Base-by-base conservation (phyloP, 257 asterid species). In the Lantana camara region DNA sequence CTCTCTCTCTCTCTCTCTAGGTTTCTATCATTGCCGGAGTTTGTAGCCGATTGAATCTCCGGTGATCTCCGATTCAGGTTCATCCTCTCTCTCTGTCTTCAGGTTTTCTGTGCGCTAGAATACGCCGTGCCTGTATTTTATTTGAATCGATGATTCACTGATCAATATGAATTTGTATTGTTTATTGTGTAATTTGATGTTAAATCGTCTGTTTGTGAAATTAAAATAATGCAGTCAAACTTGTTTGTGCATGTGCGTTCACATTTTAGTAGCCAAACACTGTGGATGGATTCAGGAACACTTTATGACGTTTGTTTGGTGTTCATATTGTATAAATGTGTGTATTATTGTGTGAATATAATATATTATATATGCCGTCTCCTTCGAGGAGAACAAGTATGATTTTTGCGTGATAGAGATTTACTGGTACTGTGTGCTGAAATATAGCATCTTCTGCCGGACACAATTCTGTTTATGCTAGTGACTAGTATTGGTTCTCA, bases 391-490 rank as follows among this genome's bases (percentile, higher is more conserved):
- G n/a, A n/a, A n/a, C n/a, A n/a, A n/a, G 12, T 44, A 47, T 35
- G 21, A 35, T 4, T n/a, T 16, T 32, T 68, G 19, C 16, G 11
- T 35, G 60, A 8, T 40, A 0, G 16, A 4, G 62, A 37, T 19
- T 20, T 49, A 16, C 16, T 58, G 12, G 34, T 17, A 37, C 4
- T 37, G n/a, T n/a, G n/a, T 66, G 45, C 49, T 44, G 29, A 22
- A 42, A 45, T 22, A 20, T 21, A 46, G 72, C 65, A 66, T 44
- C 57, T 55, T 54, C 23, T 0, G 48, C 72, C 57, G 71, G 72
- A 4, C 20, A 21, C 58, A 14, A 16, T 52, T 35, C 48, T 56
- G 44, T 44, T 19, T n/a, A n/a, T n/a, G n/a, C n/a, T n/a, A n/a
- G 48, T 54, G 27, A 35, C 6, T 50, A 15, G 34, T 27, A 7